These are phyloP conservation scores for Solanum clarkiae DNA, from an alignment of 257 asterid genomes.

Conservation along the genomic window DNA sequence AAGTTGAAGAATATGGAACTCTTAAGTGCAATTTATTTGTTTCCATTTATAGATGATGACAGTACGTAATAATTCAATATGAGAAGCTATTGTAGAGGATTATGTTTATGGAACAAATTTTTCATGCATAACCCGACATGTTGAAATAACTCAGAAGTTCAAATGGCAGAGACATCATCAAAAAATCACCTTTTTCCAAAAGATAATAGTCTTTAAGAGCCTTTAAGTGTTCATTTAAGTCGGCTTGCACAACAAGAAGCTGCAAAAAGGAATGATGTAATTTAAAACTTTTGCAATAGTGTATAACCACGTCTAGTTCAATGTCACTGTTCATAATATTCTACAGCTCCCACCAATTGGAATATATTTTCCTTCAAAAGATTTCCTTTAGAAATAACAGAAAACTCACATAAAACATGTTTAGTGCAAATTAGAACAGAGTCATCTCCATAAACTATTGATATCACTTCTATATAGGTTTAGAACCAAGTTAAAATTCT, in stretches of 20 bases:
- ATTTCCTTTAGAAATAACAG: neutral
- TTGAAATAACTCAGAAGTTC: neutral
- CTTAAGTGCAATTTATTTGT: neutral
- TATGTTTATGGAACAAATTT: neutral
- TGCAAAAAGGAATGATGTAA: conserved; percentile 25
- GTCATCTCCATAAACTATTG: neutral
- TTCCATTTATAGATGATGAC: neutral
- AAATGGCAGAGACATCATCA: neutral
- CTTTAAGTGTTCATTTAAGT: conserved; percentile 92
- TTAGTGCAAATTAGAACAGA: neutral
- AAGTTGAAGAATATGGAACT: neutral
- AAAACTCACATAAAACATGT: neutral
- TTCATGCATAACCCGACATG: neutral
- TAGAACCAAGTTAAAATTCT: neutral
- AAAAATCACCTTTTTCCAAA: conserved; percentile 92
- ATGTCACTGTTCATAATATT: neutral
- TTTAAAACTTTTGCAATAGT: neutral
- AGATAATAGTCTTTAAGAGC: conserved; percentile 98
- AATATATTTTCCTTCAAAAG: neutral
- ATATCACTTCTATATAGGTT: neutral
- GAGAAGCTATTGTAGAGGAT: neutral
- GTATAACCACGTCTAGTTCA: neutral
- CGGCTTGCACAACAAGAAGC: conserved; percentile 99
- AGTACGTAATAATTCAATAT: neutral
- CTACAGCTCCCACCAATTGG: neutral